Base-by-base conservation (phyloP, 2,329 filamentous ascomycete species). In the Xylariaceae sp. region DNA sequence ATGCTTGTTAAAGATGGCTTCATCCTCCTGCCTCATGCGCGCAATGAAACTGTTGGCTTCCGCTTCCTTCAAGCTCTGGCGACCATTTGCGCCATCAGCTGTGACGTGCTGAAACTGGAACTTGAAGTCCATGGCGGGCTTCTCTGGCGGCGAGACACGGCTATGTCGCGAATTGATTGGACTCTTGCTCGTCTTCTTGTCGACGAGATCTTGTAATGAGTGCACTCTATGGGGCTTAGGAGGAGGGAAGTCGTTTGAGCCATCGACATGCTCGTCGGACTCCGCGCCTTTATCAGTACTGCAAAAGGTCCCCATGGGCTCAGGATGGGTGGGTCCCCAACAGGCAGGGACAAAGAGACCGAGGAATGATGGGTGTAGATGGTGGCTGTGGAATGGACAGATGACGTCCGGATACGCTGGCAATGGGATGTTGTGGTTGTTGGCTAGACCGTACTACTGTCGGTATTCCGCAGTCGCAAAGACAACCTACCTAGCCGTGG, bases 251-350 rank as follows among this genome's bases (percentile, higher is more conserved):
- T 62, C 55, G 8, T 65, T 60, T 51, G 51, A 52, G 41, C 57
- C 39, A 30, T 68, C 68, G 52, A 67, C 66, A 64, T 64, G 54
- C 48, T 66, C 64, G 51, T 66, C 65, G 51, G 64, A 63, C 57
- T 66, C 55, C 37, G 57, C 53, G 57, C 62, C 64, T 63, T 65
- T 69, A 66, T 68, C 57, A 57, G 63, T 65, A 59, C 65, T 65
- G 54, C 67, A 69, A 9, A 64, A 34, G 8, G 30, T 55, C 53
- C 68, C 69, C 68, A 71, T 72, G 58, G 58, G 67, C 39, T 63
- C 61, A 68, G 62, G 41, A 48, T 18, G 4, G 37, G 51, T 51
- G 51, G 53, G 55, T 41, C 30, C 48, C 48, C 48, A 35, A 55
- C 23, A 45, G 37, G 17, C 39, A 51, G 10, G 52, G 50, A 52